Conservation (phyloP, 768 basidiomycete genomes). For the Ramaria sp. region DNA sequence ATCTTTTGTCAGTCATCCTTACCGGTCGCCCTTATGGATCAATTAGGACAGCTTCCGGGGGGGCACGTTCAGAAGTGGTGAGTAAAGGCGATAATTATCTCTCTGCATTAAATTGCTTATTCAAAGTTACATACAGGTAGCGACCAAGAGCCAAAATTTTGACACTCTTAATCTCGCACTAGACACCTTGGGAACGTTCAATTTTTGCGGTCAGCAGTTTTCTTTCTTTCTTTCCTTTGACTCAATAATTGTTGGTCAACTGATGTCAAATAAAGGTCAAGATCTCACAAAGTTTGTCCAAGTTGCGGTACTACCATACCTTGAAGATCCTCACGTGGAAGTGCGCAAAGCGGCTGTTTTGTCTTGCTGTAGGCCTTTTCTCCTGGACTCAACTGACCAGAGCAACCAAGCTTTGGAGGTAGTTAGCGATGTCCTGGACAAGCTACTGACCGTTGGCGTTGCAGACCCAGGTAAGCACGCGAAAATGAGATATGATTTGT, state of each 20-base stretch:
- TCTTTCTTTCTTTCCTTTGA: no score
- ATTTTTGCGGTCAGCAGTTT: conserved; percentile 87
- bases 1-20: conserved; percentile 70
- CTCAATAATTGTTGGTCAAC: conserved; percentile 9
- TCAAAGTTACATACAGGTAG: conserved; percentile 22
- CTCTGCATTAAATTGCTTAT: no score
- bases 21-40: conserved; percentile 80
- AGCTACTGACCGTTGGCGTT: conserved; percentile 87
- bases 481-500: not conserved
- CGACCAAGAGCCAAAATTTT: conserved; percentile 44
- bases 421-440: conserved; percentile 96
- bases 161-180: conserved; percentile 75
- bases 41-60: conserved; percentile 67
- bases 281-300: conserved; percentile 94
- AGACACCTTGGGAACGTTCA: conserved; percentile 79
- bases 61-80: conserved; percentile 40
- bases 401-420: conserved; percentile 94
- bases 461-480: conserved; percentile 74
- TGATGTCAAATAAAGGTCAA: conserved; percentile 46
- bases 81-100: not conserved
- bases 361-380: conserved; percentile 86
- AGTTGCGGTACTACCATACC: conserved; percentile 79
- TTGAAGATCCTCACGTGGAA: conserved; percentile 85
- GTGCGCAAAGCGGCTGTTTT: conserved; percentile 83
- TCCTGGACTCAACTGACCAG: conserved; percentile 89